Evolutionary conservation across 129 eudicot species (phyloP).

Genomic region (Glebionis coronaria): DNA sequence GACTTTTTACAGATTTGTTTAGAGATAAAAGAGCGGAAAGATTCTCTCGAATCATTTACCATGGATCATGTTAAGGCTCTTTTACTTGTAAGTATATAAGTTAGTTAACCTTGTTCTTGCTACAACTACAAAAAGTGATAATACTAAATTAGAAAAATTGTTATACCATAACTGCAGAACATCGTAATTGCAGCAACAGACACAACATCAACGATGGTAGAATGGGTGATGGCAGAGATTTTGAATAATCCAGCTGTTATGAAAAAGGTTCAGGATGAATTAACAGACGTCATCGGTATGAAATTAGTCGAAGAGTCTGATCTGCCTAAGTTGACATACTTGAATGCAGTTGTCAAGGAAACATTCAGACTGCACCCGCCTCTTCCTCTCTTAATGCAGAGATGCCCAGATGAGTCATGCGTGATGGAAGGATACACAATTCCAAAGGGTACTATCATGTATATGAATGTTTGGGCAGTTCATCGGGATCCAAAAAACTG

Average conservation of each 20-base stretch:
- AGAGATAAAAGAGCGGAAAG: slow-evolving; percentile 28
- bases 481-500: slow-evolving; percentile 36
- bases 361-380: slow-evolving; percentile 36
- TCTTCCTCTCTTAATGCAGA: slow-evolving; percentile 36
- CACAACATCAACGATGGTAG: slow-evolving; percentile 26
- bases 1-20: slow-evolving; percentile 34
- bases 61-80: slow-evolving; percentile 29
- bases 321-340: slow-evolving; percentile 26
- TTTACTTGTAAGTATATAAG: slow-evolving; percentile 22
- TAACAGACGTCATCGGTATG: slow-evolving; percentile 24
- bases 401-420: slow-evolving; percentile 29
- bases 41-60: not conserved
- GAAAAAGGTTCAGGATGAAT: slow-evolving; percentile 31
- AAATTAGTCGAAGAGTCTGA: slow-evolving; percentile 34
- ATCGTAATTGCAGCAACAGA: slow-evolving; percentile 36
- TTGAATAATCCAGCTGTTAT: slow-evolving; percentile 21
- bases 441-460: slow-evolving; percentile 37
- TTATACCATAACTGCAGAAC: slow-evolving; percentile 30
- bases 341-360: slow-evolving; percentile 47
- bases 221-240: slow-evolving; percentile 45
- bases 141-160: not conserved
- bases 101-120: not conserved
- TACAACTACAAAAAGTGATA: too few species aligned
- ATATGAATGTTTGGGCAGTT: slow-evolving; percentile 34
- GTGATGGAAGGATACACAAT: slow-evolving; percentile 35